These are phyloP conservation scores for Xylaria bambusicola DNA, from an alignment of 495 filamentous ascomycete species.

Conservation along the genomic window DNA sequence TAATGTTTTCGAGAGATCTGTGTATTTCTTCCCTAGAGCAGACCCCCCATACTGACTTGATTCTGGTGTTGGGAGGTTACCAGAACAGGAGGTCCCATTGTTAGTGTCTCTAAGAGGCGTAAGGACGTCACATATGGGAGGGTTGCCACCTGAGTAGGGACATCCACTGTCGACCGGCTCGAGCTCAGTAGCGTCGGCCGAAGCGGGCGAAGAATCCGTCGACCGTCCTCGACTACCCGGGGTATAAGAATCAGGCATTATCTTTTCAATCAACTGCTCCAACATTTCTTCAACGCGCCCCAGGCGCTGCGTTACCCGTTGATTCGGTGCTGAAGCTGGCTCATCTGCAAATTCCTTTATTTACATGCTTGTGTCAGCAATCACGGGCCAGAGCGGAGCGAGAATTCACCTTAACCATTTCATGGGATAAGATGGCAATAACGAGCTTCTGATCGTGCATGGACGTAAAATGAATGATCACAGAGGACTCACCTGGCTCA, in stretches of 20 bases:
- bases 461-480: too few species aligned
- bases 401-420: too few species aligned
- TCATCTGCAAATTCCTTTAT: constrained; percentile 52
- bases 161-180: constrained; percentile 30
- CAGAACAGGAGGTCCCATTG: constrained; percentile 14
- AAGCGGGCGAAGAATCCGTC: constrained; percentile 31
- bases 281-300: constrained; percentile 49
- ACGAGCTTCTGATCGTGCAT: too few species aligned
- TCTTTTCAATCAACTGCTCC: constrained; percentile 45
- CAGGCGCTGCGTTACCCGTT: constrained; percentile 45
- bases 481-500: too few species aligned
- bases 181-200: constrained; percentile 33
- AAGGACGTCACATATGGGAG: constrained; percentile 23
- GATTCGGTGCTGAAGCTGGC: constrained; percentile 35
- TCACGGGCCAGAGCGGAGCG: too few species aligned
- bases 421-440: too few species aligned
- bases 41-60: constrained; percentile 20
- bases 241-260: constrained; percentile 38
- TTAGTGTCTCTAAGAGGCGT: constrained; percentile 26
- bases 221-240: constrained; percentile 17
- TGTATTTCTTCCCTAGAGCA: constrained; percentile 22
- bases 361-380: too few species aligned
- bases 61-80: constrained; percentile 29
- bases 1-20: constrained; percentile 33
- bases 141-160: constrained; percentile 21